phyloP scores from a whole-genome alignment of 768 basidiomycete genomes.

The Russula brevipes region DNA sequence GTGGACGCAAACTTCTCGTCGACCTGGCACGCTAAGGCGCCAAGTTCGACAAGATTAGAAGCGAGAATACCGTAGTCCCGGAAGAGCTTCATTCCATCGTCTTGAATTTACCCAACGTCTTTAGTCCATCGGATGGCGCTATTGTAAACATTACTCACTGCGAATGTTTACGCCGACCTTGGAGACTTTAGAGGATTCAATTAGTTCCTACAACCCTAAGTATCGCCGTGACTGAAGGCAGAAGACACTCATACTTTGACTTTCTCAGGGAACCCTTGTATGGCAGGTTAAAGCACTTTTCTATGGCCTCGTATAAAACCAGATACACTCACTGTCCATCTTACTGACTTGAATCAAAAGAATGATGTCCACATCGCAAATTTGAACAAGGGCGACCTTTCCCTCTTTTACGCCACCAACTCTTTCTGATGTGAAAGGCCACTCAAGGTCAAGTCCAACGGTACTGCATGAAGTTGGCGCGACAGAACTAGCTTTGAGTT shows the following conservation, averaged over 20 bases:
- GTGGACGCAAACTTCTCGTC: slow-evolving; percentile 35
- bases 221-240: background rate
- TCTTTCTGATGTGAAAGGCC: slow-evolving; percentile 37
- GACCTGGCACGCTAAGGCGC: slow-evolving; percentile 37
- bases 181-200: slow-evolving; percentile 37
- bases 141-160: slow-evolving; percentile 33
- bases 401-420: slow-evolving; percentile 29
- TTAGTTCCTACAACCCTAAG: slow-evolving; percentile 36
- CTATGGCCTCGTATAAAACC: background rate
- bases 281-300: background rate
- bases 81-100: slow-evolving; percentile 46
- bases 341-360: slow-evolving; percentile 45
- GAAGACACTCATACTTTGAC: slow-evolving; percentile 32
- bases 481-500: background rate
- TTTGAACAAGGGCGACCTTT: slow-evolving; percentile 42
- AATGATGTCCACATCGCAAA: slow-evolving; percentile 41
- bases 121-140: background rate
- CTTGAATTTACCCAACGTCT: slow-evolving; percentile 26
- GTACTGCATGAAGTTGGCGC: slow-evolving; percentile 32
- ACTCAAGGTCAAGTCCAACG: slow-evolving; percentile 50
- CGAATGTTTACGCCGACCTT: slow-evolving; percentile 48
- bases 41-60: slow-evolving; percentile 43
- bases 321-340: slow-evolving; percentile 39
- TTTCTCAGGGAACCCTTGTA: slow-evolving; percentile 41
- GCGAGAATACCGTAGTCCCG: slow-evolving; percentile 43